Evolutionary conservation across 2,329 filamentous ascomycete genomes (phyloP), one percentile per base, ranked within the genome.

Genomic region (Aspergillus brunneoviolaceus): DNA sequence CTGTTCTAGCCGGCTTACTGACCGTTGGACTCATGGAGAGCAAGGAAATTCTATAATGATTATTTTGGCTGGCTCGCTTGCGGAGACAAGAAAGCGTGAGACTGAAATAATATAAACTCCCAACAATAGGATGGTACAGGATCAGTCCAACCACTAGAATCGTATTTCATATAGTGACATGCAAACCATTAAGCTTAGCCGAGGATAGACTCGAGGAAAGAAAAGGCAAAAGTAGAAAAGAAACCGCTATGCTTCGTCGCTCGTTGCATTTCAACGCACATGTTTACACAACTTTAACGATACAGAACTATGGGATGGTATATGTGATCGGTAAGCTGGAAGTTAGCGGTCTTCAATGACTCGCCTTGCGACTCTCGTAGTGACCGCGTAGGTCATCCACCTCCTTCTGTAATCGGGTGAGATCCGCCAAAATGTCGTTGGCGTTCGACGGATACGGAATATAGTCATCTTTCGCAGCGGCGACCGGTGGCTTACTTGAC

Each of bases 341-440:
- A 49, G 25, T 39, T 14, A 50, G 27, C 23, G 5, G 11, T 29
- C 19, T 9, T 33, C 42, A 71, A 33, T 71, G 66, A 57, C 69
- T 72, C 49, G 65, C 62, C 57, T 70, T 71, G 29, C 72, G 71
- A 55, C 60, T 72, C 58, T 76, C 73, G 60, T 77, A 77, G 45
- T 74, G 75, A 2, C 74, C 76, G 19, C 76, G 71, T 47, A 78
- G 70, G 60, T 77, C 89, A 75, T 94, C 89, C 45, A 94, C 89
- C 70, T 94, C 90, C 70, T 84, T 84, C 75, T 91, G 89, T 63
- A 94, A 75, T 23, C 87, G 86, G 51, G 85, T 84, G 58, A 94
- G 75, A 71, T 93, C 89, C 1, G 89, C 89, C 65, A 94, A 74
- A 60, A 93, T 91, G 69, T 90, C 85, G 48, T 75, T 74, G 1